phyloP scores from a whole-genome alignment of 306 rosid genomes.

The Vigna unguiculata region DNA sequence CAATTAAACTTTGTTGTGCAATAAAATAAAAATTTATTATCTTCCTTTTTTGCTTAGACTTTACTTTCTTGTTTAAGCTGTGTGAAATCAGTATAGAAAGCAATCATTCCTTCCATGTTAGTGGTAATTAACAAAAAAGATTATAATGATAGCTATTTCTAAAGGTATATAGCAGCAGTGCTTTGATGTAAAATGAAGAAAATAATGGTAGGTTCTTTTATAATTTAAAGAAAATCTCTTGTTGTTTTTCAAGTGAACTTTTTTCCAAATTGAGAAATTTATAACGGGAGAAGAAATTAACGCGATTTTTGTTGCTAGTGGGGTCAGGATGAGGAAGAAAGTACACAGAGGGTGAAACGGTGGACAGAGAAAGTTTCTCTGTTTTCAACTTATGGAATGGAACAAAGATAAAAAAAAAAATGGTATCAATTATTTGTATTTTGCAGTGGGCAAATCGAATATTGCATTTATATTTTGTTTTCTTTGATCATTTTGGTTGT shows the following conservation, averaged over 20 bases:
- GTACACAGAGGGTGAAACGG: conserved; percentile 27
- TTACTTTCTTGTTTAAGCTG: background rate
- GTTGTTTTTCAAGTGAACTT: background rate
- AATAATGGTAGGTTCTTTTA: background rate
- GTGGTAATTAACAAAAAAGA: background rate
- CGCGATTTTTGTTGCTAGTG: conserved; percentile 36
- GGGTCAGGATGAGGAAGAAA: conserved; percentile 39
- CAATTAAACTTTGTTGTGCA: background rate
- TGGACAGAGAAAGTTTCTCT: conserved; percentile 9
- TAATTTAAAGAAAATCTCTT: background rate
- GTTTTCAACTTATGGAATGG: conserved; percentile 17
- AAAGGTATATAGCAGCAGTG: background rate
- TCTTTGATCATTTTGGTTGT: conserved; percentile 1
- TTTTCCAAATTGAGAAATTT: background rate
- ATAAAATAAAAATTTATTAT: background rate
- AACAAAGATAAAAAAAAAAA: background rate
- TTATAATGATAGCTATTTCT: background rate
- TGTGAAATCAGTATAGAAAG: background rate
- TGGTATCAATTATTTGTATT: background rate
- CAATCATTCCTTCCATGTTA: background rate
- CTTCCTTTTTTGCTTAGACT: background rate
- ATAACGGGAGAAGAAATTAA: conserved; percentile 11
- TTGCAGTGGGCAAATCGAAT: background rate
- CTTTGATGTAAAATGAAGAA: background rate
- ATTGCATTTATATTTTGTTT: background rate